A percentile compares a stretch with the other conserved stretches of the same genome.
Evolutionary conservation across 371 early-diverging fungal species (phyloP).

Genomic region (Mucor circinelloides): DNA sequence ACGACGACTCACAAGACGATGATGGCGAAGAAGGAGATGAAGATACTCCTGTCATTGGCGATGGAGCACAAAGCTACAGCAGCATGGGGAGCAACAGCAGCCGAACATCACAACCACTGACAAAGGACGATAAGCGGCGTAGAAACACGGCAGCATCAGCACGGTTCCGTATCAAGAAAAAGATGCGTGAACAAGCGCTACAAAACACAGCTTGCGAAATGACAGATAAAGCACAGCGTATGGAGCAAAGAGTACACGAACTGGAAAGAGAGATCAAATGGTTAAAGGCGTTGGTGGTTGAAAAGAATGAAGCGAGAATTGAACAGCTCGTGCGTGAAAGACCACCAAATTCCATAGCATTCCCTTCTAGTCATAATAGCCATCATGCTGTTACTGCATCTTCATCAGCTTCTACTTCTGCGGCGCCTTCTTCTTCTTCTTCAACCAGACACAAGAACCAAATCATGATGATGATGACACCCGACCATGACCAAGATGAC

Average conservation of each 20-base stretch:
- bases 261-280: slow-evolving; percentile 90
- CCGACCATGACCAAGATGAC: no score
- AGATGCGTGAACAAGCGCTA: slow-evolving; percentile 81
- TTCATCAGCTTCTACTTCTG: neutral
- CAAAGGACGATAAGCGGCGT: slow-evolving; percentile 86
- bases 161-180: slow-evolving; percentile 93
- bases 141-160: slow-evolving; percentile 96
- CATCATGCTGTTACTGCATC: neutral
- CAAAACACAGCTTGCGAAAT: slow-evolving; percentile 84
- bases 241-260: slow-evolving; percentile 77
- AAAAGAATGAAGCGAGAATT: slow-evolving; percentile 60
- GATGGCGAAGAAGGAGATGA: neutral
- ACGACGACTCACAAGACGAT: neutral
- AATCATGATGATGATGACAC: no score
- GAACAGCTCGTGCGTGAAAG: slow-evolving; percentile 28
- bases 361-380: neutral
- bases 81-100: neutral
- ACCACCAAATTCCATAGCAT: slow-evolving; percentile 16
- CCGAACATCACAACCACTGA: neutral
- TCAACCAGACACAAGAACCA: no score
- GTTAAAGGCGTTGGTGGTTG: slow-evolving; percentile 83
- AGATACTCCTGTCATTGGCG: neutral
- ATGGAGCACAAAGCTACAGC: slow-evolving; percentile 7
- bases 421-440: no score
- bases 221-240: slow-evolving; percentile 70